Evolutionary conservation across 371 early-diverging fungal genomes (phyloP), one percentile per base, ranked within the genome.

Genomic region (Entomophthora muscae): DNA sequence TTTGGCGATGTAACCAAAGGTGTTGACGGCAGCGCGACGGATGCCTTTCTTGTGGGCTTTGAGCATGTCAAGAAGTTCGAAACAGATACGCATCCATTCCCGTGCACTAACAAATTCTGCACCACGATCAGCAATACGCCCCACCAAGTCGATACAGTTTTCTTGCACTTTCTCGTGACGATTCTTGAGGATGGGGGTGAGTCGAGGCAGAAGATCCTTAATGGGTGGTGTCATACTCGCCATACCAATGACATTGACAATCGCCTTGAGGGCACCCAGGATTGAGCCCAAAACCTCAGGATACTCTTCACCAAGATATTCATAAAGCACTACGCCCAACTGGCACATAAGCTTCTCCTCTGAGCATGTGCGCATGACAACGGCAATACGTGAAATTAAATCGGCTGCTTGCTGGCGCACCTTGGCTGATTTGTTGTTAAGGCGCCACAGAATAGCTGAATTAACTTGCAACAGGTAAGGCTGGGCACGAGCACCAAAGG

Each of bases 61-160:
- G 56, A 98, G 78, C 73, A 94, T 80, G 71, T 97, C 99, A 53
- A 97, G 77, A 53, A 98, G 75, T 71, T 95, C 97, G 69, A 97
- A 97, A 67, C 96, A 96, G 65, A 94, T 94, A 63, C 99, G 88
- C 95, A 98, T 95, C 98, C 98, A 98, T 76, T 98, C 99, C 68
- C 94, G 84, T 1, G 96, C 90, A 66, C 86, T 84, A n/a, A 98
- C 96, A 72, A 83, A 89, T 70, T 95, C 96, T n/a, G 97, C 92
- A 63, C 91, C 98, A 68, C 96, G 88, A 73, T 95, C 97, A 12
- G 97, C 98, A 67, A 97, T 94, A 72, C 93, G 88, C 26, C 97
- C 97, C 1, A 98, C 93, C 7, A 98, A 72, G 76, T 95, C 92
- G 66, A 96, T 85, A 66, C 77, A 73, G 70, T 89, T 86, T 66